A percentile compares a stretch with the other conserved stretches of the same genome.
phyloP scores from a whole-genome alignment of 2,329 filamentous ascomycete genomes.

The Venturiaceae sp. region DNA sequence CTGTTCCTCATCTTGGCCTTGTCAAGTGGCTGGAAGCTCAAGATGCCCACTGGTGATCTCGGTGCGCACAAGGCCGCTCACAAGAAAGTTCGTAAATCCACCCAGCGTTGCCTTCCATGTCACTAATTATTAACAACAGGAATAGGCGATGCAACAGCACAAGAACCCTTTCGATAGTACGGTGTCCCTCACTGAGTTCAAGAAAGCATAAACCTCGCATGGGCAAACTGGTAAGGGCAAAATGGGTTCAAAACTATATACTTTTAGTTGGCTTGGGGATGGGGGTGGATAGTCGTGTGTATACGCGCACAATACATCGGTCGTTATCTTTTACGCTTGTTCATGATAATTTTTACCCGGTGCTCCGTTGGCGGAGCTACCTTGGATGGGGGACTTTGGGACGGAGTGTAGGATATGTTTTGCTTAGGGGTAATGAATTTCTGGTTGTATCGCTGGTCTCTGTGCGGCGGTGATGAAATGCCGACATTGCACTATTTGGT shows the following conservation, averaged over 20 bases:
- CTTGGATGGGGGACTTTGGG: background rate
- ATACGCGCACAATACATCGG: background rate
- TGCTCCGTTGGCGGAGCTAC: background rate
- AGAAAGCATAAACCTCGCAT: background rate
- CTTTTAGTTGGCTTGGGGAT: too few relatives aligned
- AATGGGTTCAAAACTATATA: too few relatives aligned
- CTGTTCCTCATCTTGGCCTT: background rate
- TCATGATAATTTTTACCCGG: background rate
- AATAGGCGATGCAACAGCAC: background rate
- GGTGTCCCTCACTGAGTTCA: background rate
- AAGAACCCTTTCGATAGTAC: background rate
- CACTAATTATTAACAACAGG: background rate
- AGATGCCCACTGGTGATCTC: background rate
- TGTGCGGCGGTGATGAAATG: background rate
- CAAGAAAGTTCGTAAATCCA: background rate
- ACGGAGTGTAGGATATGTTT: background rate
- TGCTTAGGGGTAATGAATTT: background rate
- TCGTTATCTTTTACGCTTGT: background rate
- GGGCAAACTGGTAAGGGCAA: background rate
- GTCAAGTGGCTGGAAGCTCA: background rate
- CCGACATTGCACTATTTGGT: background rate
- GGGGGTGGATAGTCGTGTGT: background rate
- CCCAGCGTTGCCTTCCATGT: background rate
- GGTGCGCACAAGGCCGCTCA: background rate
- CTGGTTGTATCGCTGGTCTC: background rate